phyloP scores from a whole-genome alignment of 2,329 filamentous ascomycete species.

The Penicillium sp. region DNA sequence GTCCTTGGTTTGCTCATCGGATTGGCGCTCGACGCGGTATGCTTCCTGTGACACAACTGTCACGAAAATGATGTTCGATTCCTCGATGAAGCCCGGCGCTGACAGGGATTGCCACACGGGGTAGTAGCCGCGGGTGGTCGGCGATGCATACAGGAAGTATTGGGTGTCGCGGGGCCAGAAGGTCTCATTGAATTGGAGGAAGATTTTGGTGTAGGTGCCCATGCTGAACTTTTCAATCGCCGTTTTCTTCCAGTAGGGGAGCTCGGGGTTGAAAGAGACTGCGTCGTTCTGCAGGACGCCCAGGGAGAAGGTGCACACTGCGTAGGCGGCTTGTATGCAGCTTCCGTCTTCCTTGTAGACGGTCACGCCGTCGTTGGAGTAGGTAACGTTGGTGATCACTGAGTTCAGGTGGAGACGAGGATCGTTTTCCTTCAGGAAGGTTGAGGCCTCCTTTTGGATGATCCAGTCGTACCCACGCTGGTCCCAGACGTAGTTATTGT shows the following conservation, averaged over 20 bases:
- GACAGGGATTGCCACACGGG: slow-evolving; percentile 62
- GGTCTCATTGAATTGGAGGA: slow-evolving; percentile 61
- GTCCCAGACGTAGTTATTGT: slow-evolving; percentile 59
- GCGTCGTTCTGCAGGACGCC: slow-evolving; percentile 61
- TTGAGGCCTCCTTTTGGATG: slow-evolving; percentile 53
- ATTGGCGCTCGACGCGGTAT: slow-evolving; percentile 56
- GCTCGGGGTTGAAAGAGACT: slow-evolving; percentile 53
- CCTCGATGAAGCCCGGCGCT: slow-evolving; percentile 53
- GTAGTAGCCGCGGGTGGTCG: slow-evolving; percentile 49
- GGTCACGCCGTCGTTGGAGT: slow-evolving; percentile 50
- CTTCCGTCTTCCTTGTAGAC: slow-evolving; percentile 51
- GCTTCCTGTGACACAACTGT: slow-evolving; percentile 56
- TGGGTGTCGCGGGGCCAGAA: slow-evolving; percentile 59
- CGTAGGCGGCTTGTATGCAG: slow-evolving; percentile 57
- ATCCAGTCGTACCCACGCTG: slow-evolving; percentile 58
- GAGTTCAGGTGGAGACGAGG: slow-evolving; percentile 55
- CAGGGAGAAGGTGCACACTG: slow-evolving; percentile 62
- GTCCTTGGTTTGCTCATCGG: slow-evolving; percentile 53
- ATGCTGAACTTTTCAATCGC: slow-evolving; percentile 62
- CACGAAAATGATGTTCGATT: slow-evolving; percentile 61
- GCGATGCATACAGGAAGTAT: slow-evolving; percentile 52
- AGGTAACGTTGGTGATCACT: slow-evolving; percentile 51
- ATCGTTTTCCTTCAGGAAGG: slow-evolving; percentile 55
- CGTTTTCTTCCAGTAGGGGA: slow-evolving; percentile 61
- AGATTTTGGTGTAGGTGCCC: slow-evolving; percentile 69